Percentiles rank a stretch among this genome's conserved stretches.
Conservation (phyloP, 306 rosid genomes). For the Spatholobus suberectus region DNA sequence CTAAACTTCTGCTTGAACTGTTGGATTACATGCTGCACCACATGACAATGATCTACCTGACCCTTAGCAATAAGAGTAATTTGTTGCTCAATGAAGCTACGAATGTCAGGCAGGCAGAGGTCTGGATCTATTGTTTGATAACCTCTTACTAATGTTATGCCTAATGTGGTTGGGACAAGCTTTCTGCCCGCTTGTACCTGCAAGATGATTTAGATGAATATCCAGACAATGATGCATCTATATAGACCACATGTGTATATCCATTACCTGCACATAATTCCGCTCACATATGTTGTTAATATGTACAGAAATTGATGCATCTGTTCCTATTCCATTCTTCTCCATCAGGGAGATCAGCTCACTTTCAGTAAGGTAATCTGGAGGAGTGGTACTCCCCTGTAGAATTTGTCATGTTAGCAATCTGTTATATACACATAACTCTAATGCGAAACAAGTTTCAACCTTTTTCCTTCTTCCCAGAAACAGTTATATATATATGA, state of each 20-base stretch:
- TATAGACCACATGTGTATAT: conserved; percentile 22
- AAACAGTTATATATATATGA: conserved; percentile 29
- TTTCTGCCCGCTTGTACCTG: conserved; percentile 96
- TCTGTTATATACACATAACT: conserved; percentile 29
- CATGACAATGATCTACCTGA: conserved; percentile 77
- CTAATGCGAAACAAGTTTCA: conserved; percentile 11
- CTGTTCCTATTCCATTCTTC: conserved; percentile 96
- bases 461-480: conserved; percentile 1
- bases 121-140: conserved; percentile 96
- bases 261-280: conserved; percentile 90
- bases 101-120: conserved; percentile 97
- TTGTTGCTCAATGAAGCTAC: conserved; percentile 99
- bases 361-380: conserved; percentile 92
- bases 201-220: conserved; percentile 47
- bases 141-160: conserved; percentile 90
- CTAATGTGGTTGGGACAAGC: conserved; percentile 85
- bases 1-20: conserved; percentile 87
- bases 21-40: conserved; percentile 86
- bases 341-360: conserved; percentile 98
- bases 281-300: conserved; percentile 97
- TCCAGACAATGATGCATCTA: conserved; percentile 30
- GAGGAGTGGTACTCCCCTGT: conserved; percentile 87
- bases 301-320: conserved; percentile 96
- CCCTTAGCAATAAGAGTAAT: conserved; percentile 92
- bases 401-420: conserved; percentile 41